Evolutionary conservation across 2,329 filamentous ascomycete species (phyloP).

Genomic region (Arthroderma uncinatum): DNA sequence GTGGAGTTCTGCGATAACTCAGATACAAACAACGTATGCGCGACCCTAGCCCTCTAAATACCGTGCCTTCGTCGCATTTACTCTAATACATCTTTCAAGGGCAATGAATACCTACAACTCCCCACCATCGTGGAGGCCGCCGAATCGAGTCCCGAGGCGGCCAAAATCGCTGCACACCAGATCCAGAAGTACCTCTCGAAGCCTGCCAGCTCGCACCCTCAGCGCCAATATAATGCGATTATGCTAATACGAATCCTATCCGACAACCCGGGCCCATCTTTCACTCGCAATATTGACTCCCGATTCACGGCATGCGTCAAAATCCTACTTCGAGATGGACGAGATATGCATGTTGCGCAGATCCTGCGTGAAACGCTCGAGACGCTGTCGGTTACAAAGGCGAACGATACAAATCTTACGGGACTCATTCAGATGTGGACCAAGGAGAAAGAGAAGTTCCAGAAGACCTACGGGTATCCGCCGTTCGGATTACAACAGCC

Average conservation of each 20-base stretch:
- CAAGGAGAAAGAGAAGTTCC: slow-evolving; percentile 64
- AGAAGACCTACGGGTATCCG: slow-evolving; percentile 24
- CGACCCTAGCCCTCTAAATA: background rate
- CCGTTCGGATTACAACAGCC: background rate
- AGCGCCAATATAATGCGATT: slow-evolving; percentile 86
- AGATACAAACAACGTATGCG: background rate
- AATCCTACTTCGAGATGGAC: slow-evolving; percentile 58
- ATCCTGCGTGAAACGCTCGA: slow-evolving; percentile 81
- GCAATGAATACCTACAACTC: slow-evolving; percentile 83
- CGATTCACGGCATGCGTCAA: slow-evolving; percentile 70
- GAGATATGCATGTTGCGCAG: slow-evolving; percentile 68
- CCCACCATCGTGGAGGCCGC: slow-evolving; percentile 89
- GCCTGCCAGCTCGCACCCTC: slow-evolving; percentile 53
- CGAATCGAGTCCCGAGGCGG: slow-evolving; percentile 80
- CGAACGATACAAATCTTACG: slow-evolving; percentile 60
- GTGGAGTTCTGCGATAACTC: background rate
- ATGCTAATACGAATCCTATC: slow-evolving; percentile 88
- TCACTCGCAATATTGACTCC: slow-evolving; percentile 80
- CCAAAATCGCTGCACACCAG: slow-evolving; percentile 64
- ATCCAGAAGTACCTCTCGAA: slow-evolving; percentile 74
- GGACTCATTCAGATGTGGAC: slow-evolving; percentile 75
- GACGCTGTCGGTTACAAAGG: slow-evolving; percentile 60
- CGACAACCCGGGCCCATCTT: slow-evolving; percentile 82
- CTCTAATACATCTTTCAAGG: slow-evolving; percentile 36
- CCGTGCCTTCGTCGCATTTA: background rate